A percentile compares a stretch with the other conserved stretches of the same genome.
phyloP scores from a whole-genome alignment of 805 yeast genomes.

The Isabelozyma pseudorhagii region DNA sequence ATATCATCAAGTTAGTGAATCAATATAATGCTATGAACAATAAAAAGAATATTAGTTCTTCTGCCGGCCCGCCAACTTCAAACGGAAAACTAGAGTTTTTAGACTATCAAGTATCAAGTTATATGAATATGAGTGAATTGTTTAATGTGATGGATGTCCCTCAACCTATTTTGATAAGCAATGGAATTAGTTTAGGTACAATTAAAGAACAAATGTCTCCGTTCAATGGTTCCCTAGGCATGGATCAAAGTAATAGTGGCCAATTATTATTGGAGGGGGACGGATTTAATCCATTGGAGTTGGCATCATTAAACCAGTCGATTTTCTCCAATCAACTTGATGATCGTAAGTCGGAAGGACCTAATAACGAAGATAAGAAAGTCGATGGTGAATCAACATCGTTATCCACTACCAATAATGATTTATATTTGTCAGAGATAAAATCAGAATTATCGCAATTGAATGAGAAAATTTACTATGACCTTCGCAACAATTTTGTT shows the following conservation, averaged over 20 bases:
- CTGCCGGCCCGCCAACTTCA: constrained; percentile 5
- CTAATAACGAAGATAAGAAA: constrained; percentile 1
- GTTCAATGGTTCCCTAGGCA: not conserved
- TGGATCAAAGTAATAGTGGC: not conserved
- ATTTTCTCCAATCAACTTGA: constrained; percentile 2
- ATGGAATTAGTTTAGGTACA: constrained; percentile 1
- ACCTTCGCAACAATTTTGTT: constrained; percentile 40
- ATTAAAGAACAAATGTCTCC: not conserved
- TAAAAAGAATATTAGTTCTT: constrained; percentile 3
- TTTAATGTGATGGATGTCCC: constrained; percentile 44
- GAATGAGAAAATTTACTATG: constrained; percentile 37
- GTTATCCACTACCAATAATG: not conserved
- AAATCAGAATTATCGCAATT: constrained; percentile 29
- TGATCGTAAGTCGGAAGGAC: not conserved
- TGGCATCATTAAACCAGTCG: not conserved
- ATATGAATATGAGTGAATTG: constrained; percentile 37
- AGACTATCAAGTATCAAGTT: constrained; percentile 39
- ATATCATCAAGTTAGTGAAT: constrained; percentile 26
- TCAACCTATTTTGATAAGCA: constrained; percentile 23
- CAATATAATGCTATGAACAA: constrained; percentile 19
- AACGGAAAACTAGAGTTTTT: constrained; percentile 28
- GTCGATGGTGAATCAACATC: not conserved
- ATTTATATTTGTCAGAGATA: constrained; percentile 5
- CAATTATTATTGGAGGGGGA: not conserved
- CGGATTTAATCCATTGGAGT: not conserved